Percentiles rank a stretch among this genome's conserved stretches.
Evolutionary conservation across 2,329 filamentous ascomycete genomes (phyloP).

Genomic region (Orbilia ellipsospora): DNA sequence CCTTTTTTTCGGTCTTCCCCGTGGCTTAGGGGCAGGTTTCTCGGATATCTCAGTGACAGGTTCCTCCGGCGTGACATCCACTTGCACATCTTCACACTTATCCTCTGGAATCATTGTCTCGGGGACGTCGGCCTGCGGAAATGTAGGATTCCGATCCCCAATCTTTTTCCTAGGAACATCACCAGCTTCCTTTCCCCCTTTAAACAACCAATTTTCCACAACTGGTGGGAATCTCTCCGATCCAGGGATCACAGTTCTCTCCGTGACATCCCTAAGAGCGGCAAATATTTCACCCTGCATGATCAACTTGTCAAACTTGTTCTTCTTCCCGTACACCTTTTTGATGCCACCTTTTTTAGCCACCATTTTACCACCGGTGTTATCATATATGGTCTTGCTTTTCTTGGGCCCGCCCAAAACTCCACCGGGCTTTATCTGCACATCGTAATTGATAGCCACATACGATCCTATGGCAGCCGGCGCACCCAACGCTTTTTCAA

Average conservation of each 20-base stretch:
- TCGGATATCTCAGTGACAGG: too few species aligned
- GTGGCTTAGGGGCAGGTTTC: too few species aligned
- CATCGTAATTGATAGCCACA: conserved; percentile 19
- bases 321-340: not conserved
- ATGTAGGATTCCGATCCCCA: too few species aligned
- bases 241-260: conserved; percentile 6
- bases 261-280: conserved; percentile 19
- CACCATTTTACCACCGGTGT: not conserved
- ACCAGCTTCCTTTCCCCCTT: not conserved
- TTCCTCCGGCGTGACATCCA: too few species aligned
- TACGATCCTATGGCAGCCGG: not conserved
- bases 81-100: too few species aligned
- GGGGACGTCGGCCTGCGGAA: too few species aligned
- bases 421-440: not conserved
- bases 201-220: not conserved
- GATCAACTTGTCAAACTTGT: not conserved
- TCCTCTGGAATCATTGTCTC: too few species aligned
- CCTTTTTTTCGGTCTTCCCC: too few species aligned
- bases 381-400: not conserved
- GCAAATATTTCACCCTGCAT: conserved; percentile 3
- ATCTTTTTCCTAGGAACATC: not conserved
- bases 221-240: conserved; percentile 8
- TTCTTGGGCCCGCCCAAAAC: not conserved
- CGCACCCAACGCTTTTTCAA: conserved; percentile 2
- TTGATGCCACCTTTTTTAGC: not conserved